Evolutionary conservation across 306 rosid genomes (phyloP), one percentile per base, ranked within the genome.

Genomic region (Medicago lupulina): DNA sequence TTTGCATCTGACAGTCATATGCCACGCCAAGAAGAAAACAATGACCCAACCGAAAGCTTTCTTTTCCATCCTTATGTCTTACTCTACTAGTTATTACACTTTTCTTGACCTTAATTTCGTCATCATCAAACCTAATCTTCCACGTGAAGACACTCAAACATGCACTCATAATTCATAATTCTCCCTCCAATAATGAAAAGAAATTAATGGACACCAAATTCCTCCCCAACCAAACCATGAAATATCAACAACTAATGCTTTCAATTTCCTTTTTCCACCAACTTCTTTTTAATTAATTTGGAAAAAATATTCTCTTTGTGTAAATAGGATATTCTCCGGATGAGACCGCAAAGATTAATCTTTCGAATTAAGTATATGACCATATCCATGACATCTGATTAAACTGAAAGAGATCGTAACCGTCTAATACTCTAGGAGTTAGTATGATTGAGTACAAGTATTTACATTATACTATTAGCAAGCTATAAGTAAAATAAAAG

Each of bases 41-140:
- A 64, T 65, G 81, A 78, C 59, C 79, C 72, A 74, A 65, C 74
- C 18, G 64, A 70, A 84, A 81, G 60, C 69, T 64, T 60, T 65
- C 12, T 61, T n/a, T 43, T 59, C 5, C 39, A 53, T 46, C 51
- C 51, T n/a, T 17, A 2, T n/a, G n/a, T n/a, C n/a, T n/a, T n/a
- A n/a, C 63, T 31, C 74, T 64, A 81, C 58, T 46, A 31, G 36
- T 31, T 31, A 31, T 31, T 31, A 31, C 36, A 51, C 80, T 47
- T 77, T 31, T 79, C 73, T 83, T 80, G 65, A 76, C 81, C 83
- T 62, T 66, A 83, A 70, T 39, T 73, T 77, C 69, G 81, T 69
- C 83, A 83, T 83, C 83, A 80, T 80, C 78, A 63, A 69, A 79
- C 54, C 76, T 80, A 73, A 80, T 83, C 81, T 86, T 86, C 69